Evolutionary conservation across 306 rosid species (phyloP), one percentile per base, ranked within the genome.

Genomic region (Fragaria vesca): DNA sequence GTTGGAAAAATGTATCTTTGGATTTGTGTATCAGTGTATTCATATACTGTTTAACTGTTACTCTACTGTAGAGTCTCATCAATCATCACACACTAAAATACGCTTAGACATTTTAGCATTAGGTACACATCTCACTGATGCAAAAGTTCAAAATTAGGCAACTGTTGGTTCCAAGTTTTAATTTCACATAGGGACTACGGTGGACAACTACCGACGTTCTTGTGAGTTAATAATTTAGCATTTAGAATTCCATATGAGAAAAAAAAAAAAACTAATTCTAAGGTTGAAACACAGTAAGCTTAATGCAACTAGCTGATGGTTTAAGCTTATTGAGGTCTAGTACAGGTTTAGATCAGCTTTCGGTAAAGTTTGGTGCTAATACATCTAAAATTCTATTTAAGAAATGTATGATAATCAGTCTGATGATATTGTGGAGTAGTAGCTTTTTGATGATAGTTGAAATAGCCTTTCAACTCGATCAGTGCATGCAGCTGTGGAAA

Each of bases 381-480:
- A 12, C 24, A 57, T 4, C 5, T n/a, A 20, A 1, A 6, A 40
- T 32, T 4, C 2, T 8, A 8, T 38, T 28, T 30, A 62, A 50
- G 42, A 18, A 45, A 15, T 63, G 62, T 5, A 28, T 50, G n/a
- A 68, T 34, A 69, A 52, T 12, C n/a, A 45, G 17, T 40, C 17
- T 60, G 48, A 9, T 47, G 16, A 43, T 5, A 43, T 52, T 69
- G 32, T 17, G 54, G 43, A 32, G 42, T 5, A 63, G 68, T 63
- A 34, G 38, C 26, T 60, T 76, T 79, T 67, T 55, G 74, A n/a
- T 77, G 84, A 84, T 80, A 84, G 82, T 66, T 80, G 80, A 69
- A 65, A 60, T 69, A 32, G 84, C 78, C 73, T 80, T 69, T 84
- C 87, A 81, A 71, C 28, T 38, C 8, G 71, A 66, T 16, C 68